These are phyloP conservation scores for Dactylellina drechsleri DNA, from an alignment of 2,329 filamentous ascomycete species.

Conservation along the genomic window DNA sequence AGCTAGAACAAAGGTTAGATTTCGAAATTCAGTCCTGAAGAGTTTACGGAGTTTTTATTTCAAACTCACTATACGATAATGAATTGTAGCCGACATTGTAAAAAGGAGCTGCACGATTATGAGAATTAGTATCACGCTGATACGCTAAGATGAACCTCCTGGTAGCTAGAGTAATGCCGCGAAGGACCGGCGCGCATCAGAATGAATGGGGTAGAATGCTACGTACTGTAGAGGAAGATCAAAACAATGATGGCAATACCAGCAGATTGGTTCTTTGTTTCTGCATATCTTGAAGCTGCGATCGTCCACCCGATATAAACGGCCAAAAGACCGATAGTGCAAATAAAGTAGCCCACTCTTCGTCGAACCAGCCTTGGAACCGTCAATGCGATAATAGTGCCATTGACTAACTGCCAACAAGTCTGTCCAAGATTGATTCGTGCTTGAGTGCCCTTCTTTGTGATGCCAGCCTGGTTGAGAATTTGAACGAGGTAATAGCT, in stretches of 20 bases:
- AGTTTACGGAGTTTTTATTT: neutral
- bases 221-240: slow-evolving; percentile 63
- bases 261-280: slow-evolving; percentile 60
- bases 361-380: slow-evolving; percentile 40
- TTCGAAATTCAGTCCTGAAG: no score
- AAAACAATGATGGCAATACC: slow-evolving; percentile 63
- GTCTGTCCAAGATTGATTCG: slow-evolving; percentile 64
- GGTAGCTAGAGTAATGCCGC: neutral
- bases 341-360: slow-evolving; percentile 56
- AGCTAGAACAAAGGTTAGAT: slow-evolving; percentile 59
- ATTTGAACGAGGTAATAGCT: slow-evolving; percentile 66
- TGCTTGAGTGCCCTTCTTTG: slow-evolving; percentile 63
- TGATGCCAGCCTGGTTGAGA: slow-evolving; percentile 65
- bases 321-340: slow-evolving; percentile 61
- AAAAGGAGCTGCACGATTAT: slow-evolving; percentile 65
- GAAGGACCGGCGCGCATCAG: neutral
- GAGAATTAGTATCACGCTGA: neutral
- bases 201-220: neutral
- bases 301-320: slow-evolving; percentile 63
- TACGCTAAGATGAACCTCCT: neutral
- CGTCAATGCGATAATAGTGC: slow-evolving; percentile 61
- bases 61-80: slow-evolving; percentile 69
- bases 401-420: slow-evolving; percentile 65
- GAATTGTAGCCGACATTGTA: slow-evolving; percentile 76
- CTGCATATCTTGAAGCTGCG: slow-evolving; percentile 61